phyloP scores from a whole-genome alignment of 2,329 filamentous ascomycete genomes.

The Talaromyces sp. region DNA sequence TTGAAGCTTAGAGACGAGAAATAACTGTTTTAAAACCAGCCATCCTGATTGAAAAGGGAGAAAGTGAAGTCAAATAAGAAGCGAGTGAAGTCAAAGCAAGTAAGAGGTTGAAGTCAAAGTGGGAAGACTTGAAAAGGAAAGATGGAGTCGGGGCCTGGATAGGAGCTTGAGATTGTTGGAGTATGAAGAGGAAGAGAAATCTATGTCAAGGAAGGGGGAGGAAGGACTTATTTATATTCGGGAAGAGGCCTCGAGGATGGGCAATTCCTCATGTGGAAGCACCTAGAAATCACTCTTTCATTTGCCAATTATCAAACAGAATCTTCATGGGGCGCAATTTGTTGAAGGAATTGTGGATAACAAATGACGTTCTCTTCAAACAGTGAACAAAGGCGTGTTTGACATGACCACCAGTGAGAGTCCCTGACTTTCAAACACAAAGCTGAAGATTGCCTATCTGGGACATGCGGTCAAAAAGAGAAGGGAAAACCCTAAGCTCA shows the following conservation, averaged over 20 bases:
- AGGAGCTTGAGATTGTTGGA: neutral
- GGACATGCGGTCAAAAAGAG: neutral
- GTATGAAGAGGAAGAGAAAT: neutral
- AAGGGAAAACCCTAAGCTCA: neutral
- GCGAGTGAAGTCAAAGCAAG: neutral
- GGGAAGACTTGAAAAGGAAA: neutral
- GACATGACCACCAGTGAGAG: neutral
- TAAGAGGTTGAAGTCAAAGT: neutral
- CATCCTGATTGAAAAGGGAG: neutral
- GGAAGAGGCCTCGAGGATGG: neutral
- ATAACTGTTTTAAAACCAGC: neutral
- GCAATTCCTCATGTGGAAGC: neutral
- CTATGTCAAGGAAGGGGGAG: neutral
- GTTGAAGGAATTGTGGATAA: neutral
- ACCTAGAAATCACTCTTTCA: neutral
- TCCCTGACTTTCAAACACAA: neutral
- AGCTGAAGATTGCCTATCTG: neutral
- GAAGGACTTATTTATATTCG: neutral
- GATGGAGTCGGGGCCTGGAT: neutral
- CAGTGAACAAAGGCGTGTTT: neutral
- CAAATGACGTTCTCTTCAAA: neutral
- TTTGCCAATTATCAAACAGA: neutral
- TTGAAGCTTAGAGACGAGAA: neutral
- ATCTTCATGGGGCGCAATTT: neutral
- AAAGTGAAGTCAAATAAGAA: neutral